Percentiles rank a stretch among this genome's conserved stretches.
phyloP scores from a whole-genome alignment of 331 rosid genomes.

The Phaseolus coccineus region DNA sequence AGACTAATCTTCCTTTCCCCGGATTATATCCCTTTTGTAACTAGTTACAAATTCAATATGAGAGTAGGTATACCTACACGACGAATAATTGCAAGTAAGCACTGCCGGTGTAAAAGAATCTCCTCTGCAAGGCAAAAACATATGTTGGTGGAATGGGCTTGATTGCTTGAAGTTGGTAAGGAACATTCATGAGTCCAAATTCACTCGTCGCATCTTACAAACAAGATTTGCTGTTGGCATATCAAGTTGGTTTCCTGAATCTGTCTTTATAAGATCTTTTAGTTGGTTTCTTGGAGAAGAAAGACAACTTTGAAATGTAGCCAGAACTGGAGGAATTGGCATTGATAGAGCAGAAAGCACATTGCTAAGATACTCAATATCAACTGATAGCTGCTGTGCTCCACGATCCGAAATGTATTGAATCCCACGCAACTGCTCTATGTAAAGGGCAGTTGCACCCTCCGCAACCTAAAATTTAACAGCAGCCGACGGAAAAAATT shows the following conservation, averaged over 20 bases:
- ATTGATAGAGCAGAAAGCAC: constrained; percentile 93
- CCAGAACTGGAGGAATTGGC: constrained; percentile 82
- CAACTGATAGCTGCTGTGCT: constrained; percentile 90
- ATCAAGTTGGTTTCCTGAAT: constrained; percentile 79
- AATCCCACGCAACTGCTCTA: constrained; percentile 89
- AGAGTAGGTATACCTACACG: constrained; percentile 18
- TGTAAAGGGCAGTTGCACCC: constrained; percentile 93
- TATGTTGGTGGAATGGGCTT: constrained; percentile 15
- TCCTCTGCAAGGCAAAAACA: constrained; percentile 33
- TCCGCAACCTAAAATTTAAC: constrained; percentile 80
- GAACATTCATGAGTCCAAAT: constrained; percentile 58
- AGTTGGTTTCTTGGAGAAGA: constrained; percentile 80
- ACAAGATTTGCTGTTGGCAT: constrained; percentile 89
- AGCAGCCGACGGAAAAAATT: background rate
- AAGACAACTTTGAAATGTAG: constrained; percentile 82
- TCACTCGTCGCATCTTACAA: constrained; percentile 86
- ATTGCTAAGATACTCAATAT: constrained; percentile 88
- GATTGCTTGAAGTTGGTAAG: constrained; percentile 10
- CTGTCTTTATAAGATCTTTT: constrained; percentile 74
- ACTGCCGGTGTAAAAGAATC: constrained; percentile 32
- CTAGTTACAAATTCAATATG: constrained; percentile 30
- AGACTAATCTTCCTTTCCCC: background rate
- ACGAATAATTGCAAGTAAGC: constrained; percentile 13
- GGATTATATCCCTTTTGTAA: background rate
- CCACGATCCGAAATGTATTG: constrained; percentile 89